Evolutionary conservation across 73 alveolate species (phyloP).

Genomic region (Breviolum minutum): DNA sequence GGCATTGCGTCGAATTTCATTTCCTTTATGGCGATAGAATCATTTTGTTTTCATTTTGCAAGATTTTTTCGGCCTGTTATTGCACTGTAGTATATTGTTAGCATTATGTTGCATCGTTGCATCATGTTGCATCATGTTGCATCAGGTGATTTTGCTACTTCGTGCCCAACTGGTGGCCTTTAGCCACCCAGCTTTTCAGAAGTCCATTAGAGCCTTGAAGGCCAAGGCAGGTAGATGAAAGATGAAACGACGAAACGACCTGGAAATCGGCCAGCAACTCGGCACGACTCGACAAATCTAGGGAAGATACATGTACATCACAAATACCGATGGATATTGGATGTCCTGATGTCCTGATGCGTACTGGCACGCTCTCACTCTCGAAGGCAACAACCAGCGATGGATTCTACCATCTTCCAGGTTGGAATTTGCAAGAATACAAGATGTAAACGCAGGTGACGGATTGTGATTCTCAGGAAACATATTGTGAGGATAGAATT

Average conservation of each 20-base stretch:
- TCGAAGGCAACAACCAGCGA: slow-evolving; percentile 21
- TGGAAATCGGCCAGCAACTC: background rate
- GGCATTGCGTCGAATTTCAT: background rate
- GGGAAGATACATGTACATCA: background rate
- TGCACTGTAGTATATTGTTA: no score
- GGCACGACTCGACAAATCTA: background rate
- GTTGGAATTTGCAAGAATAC: background rate
- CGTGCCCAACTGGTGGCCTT: slow-evolving; percentile 90
- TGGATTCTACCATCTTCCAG: slow-evolving; percentile 85
- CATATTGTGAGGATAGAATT: background rate
- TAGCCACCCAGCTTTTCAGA: slow-evolving; percentile 93
- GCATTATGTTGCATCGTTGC: background rate
- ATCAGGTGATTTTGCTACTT: slow-evolving; percentile 41
- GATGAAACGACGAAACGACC: background rate
- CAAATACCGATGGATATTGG: no score
- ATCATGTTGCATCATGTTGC: background rate
- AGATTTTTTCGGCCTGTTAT: no score
- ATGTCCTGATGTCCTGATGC: no score
- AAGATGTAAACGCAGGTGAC: no score
- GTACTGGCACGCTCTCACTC: no score
- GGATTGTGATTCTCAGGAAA: no score
- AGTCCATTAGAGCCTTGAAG: slow-evolving; percentile 88
- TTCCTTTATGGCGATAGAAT: background rate
- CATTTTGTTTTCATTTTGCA: no score
- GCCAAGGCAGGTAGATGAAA: slow-evolving; percentile 2